Conservation (phyloP, 139 green algal genomes). For the Parachlorella kessleri region DNA sequence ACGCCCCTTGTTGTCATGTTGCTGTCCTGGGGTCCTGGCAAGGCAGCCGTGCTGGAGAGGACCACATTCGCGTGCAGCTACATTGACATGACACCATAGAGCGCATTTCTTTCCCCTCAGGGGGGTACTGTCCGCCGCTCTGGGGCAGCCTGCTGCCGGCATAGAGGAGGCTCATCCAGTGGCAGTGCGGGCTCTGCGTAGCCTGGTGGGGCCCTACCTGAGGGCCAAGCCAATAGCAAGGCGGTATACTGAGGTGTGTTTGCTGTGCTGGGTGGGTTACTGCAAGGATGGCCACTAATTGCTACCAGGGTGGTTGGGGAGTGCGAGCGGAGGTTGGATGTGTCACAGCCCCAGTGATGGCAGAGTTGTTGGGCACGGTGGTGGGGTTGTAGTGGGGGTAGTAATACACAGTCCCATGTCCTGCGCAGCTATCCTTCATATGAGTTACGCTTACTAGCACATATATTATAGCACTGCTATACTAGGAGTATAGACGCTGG, state of each 20-base stretch:
- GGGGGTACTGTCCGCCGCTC: conserved; percentile 35
- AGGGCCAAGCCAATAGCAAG: conserved; percentile 11
- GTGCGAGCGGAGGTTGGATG: too few species aligned
- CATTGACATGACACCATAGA: not conserved
- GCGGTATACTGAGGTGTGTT: too few species aligned
- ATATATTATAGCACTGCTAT: not conserved
- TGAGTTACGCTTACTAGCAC: too few species aligned
- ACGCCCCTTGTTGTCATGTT: too few species aligned
- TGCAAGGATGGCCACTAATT: too few species aligned
- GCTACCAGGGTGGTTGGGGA: too few species aligned
- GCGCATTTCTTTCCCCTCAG: not conserved
- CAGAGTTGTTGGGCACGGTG: too few species aligned
- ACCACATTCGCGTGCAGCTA: not conserved
- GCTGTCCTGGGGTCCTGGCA: not conserved
- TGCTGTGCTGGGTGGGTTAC: too few species aligned
- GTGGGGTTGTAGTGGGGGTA: too few species aligned
- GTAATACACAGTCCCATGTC: too few species aligned
- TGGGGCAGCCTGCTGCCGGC: conserved; percentile 21
- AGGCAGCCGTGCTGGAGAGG: not conserved
- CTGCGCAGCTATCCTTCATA: too few species aligned
- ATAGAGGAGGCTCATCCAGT: conserved; percentile 27
- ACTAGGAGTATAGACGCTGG: not conserved
- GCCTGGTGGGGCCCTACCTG: conserved; percentile 20
- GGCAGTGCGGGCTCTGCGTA: conserved; percentile 1
- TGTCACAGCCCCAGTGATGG: too few species aligned